phyloP scores from a whole-genome alignment of 2,329 filamentous ascomycete genomes.

The Alternaria triticimaculans region DNA sequence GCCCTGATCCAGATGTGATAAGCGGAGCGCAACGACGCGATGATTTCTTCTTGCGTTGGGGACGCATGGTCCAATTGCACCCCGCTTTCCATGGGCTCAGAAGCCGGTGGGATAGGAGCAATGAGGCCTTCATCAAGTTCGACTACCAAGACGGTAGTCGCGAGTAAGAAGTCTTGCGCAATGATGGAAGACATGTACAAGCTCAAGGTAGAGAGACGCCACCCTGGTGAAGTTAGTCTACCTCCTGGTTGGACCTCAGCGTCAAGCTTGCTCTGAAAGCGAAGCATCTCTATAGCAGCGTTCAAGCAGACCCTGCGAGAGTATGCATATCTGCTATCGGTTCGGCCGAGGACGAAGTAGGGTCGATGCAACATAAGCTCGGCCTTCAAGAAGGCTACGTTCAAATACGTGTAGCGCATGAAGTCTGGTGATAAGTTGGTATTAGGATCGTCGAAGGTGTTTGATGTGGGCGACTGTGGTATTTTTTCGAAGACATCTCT shows the following conservation, averaged over 20 bases:
- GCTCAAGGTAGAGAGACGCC: constrained; percentile 49
- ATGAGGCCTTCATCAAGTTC: constrained; percentile 47
- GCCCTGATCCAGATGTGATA: constrained; percentile 35
- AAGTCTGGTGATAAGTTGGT: constrained; percentile 13
- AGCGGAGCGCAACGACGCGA: constrained; percentile 27
- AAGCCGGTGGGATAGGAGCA: constrained; percentile 15
- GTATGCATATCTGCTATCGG: constrained; percentile 46
- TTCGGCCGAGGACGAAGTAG: constrained; percentile 45
- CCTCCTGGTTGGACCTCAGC: constrained; percentile 51
- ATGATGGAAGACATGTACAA: constrained; percentile 55
- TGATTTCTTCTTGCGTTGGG: constrained; percentile 33
- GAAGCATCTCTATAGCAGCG: constrained; percentile 53
- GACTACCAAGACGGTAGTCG: constrained; percentile 56
- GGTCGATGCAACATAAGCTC: constrained; percentile 47
- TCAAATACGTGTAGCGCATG: constrained; percentile 40
- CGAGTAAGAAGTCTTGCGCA: constrained; percentile 57
- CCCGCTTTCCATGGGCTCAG: constrained; percentile 4
- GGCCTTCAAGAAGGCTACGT: constrained; percentile 42
- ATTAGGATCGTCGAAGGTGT: constrained; percentile 21
- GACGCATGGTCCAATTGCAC: constrained; percentile 27
- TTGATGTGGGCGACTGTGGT: constrained; percentile 25
- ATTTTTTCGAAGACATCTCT: constrained; percentile 28
- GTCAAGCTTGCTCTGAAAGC: constrained; percentile 54
- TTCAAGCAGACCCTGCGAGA: constrained; percentile 55
- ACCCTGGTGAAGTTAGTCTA: constrained; percentile 28